Conservation (phyloP, 129 eudicot genomes). For the Artemisia annua region DNA sequence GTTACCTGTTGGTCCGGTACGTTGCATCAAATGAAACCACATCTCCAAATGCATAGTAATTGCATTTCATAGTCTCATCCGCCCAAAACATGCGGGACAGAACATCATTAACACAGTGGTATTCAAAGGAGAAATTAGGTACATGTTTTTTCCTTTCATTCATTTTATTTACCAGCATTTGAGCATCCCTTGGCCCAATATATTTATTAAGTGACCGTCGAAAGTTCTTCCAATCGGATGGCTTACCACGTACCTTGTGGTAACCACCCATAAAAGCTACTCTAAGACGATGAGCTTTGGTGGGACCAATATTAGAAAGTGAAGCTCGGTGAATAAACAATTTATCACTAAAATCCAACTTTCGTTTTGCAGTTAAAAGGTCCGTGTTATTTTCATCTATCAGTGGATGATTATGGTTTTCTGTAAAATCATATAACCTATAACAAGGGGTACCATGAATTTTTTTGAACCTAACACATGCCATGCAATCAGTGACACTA, state of each 20-base stretch:
- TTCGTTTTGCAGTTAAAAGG: neutral
- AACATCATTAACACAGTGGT: neutral
- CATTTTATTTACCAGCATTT: neutral
- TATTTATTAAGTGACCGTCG: neutral
- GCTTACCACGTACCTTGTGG: neutral
- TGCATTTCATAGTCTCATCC: neutral
- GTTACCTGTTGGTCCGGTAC: neutral
- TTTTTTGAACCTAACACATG: too few species aligned
- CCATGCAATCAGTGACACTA: too few species aligned
- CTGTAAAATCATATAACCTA: neutral
- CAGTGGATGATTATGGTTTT: neutral
- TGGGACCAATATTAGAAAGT: neutral
- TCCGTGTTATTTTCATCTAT: neutral
- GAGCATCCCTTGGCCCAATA: neutral
- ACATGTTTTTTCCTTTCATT: neutral
- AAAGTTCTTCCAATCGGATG: neutral
- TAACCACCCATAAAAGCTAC: neutral
- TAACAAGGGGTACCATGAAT: too few species aligned
- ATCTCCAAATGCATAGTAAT: neutral
- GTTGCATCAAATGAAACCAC: neutral
- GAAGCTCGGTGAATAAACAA: neutral
- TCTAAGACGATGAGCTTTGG: neutral
- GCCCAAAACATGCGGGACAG: neutral
- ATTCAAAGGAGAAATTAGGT: neutral
- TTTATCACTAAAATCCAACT: neutral